phyloP scores from a whole-genome alignment of 139 green algal genomes.

The Volvox reticuliferus region DNA sequence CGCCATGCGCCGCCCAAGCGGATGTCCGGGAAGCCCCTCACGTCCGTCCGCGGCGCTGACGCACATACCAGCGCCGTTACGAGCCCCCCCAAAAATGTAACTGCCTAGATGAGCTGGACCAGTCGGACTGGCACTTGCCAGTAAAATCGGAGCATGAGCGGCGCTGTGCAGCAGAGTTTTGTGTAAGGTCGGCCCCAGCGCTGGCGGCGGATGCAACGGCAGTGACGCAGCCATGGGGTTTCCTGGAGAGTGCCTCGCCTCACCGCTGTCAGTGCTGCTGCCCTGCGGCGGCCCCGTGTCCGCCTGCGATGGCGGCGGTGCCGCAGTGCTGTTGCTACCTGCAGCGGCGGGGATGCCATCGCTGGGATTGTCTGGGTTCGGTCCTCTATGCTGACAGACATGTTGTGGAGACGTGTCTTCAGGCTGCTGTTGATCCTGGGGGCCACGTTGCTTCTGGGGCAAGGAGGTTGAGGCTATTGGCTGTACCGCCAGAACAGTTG shows the following conservation, averaged over 20 bases:
- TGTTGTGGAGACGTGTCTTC: no score
- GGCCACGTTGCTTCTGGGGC: no score
- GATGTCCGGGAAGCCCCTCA: background rate
- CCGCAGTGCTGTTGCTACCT: background rate
- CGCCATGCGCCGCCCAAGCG: background rate
- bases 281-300: background rate
- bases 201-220: background rate
- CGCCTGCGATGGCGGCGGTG: background rate
- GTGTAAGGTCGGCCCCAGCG: background rate
- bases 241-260: background rate
- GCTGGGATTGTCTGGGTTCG: background rate
- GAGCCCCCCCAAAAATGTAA: no score
- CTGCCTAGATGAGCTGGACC: background rate
- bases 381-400: no score
- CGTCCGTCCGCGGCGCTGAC: background rate
- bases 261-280: background rate
- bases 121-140: background rate
- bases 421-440: no score
- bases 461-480: no score
- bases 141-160: background rate
- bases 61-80: background rate
- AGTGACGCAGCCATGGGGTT: background rate
- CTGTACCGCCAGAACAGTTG: no score
- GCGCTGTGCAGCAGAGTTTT: slow-evolving; percentile 22
- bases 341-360: background rate